phyloP scores from a whole-genome alignment of 139 green algal genomes.

The Chlamydomonas sp. region DNA sequence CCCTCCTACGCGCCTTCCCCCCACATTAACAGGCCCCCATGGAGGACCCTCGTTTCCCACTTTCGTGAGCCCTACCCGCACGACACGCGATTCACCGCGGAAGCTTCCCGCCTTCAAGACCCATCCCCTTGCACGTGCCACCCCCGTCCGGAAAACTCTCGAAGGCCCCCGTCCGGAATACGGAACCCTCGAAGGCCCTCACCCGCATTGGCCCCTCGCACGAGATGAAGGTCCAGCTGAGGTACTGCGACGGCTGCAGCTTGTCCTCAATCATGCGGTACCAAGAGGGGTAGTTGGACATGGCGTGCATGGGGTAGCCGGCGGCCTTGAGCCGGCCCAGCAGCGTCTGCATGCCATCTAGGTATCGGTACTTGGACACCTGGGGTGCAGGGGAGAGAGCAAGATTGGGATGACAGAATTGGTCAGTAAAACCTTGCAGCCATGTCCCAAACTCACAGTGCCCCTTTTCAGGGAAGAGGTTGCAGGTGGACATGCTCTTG shows the following conservation, averaged over 20 bases:
- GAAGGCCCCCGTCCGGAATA: background rate
- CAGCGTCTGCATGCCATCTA: constrained; percentile 85
- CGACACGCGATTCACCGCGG: background rate
- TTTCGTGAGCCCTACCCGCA: background rate
- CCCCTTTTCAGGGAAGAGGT: no score
- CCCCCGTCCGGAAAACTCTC: no score
- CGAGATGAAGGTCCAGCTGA: constrained; percentile 90
- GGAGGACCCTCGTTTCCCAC: background rate
- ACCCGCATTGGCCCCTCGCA: constrained; percentile 80
- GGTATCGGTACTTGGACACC: constrained; percentile 69
- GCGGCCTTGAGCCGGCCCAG: constrained; percentile 61
- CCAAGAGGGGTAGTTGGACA: constrained; percentile 87
- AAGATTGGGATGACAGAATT: background rate
- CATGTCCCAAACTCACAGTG: no score
- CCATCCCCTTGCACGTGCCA: no score
- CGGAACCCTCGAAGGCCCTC: background rate
- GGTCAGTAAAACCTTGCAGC: background rate
- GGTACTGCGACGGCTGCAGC: constrained; percentile 71
- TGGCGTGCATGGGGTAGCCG: constrained; percentile 75
- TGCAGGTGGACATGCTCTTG: no score
- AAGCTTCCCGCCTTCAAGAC: background rate
- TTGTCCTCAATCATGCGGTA: constrained; percentile 83
- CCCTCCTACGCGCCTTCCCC: background rate
- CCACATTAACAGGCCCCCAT: background rate
- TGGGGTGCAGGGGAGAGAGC: background rate